phyloP scores from a whole-genome alignment of 176 grass and related monocot genomes.

The Raddia distichophylla region DNA sequence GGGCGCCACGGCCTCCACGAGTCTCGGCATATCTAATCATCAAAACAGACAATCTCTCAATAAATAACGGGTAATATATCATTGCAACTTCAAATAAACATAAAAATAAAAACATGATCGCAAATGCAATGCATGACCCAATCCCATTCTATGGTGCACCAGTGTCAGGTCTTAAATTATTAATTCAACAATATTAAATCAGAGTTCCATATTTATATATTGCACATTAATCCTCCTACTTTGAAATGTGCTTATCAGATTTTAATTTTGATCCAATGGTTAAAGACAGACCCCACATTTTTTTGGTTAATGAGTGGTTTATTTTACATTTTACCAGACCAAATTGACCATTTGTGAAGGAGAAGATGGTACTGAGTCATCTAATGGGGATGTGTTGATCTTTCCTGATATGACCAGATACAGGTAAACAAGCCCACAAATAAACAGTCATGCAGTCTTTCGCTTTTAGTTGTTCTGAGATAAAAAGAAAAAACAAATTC shows the following conservation, averaged over 20 bases:
- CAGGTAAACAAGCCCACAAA: constrained; percentile 62
- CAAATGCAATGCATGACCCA: no score
- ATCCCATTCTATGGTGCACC: no score
- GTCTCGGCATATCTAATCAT: no score
- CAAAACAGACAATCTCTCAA: no score
- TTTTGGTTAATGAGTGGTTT: constrained; percentile 34
- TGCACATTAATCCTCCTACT: no score
- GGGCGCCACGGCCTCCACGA: no score
- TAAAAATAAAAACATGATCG: no score
- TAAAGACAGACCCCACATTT: not conserved
- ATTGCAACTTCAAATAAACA: no score
- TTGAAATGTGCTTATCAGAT: not conserved
- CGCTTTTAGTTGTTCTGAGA: constrained; percentile 5
- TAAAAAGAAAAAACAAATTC: constrained; percentile 17
- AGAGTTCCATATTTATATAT: no score
- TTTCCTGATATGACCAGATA: constrained; percentile 99
- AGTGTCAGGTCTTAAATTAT: no score
- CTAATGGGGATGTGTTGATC: constrained; percentile 93
- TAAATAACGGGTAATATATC: no score
- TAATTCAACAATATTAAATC: no score
- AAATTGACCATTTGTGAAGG: constrained; percentile 97
- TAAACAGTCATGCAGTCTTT: constrained; percentile 21
- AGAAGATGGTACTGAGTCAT: constrained; percentile 84
- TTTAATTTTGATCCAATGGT: not conserved
- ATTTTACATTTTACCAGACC: constrained; percentile 49